These are phyloP conservation scores for Neohortaea acidophila DNA, from an alignment of 495 filamentous ascomycete species.

Conservation along the genomic window DNA sequence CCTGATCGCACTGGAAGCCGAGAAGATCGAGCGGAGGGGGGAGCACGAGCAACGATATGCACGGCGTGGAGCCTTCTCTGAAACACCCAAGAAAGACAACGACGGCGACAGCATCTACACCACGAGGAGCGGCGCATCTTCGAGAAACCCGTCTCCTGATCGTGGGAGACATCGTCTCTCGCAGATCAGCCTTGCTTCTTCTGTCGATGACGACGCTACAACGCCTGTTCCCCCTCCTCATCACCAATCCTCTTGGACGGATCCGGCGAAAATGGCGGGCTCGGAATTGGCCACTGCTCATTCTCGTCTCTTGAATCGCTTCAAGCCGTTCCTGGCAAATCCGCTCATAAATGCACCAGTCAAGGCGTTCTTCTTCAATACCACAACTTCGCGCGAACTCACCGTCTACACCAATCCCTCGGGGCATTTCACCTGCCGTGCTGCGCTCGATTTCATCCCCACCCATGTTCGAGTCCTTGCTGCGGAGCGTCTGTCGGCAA, in stretches of 20 bases:
- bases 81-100: constrained; percentile 24
- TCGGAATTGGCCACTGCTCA: constrained; percentile 69
- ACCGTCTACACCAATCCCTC: constrained; percentile 68
- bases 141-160: constrained; percentile 7
- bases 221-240: constrained; percentile 23
- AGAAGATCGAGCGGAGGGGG: constrained; percentile 54
- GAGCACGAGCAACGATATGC: constrained; percentile 55
- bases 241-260: constrained; percentile 35
- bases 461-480: constrained; percentile 78
- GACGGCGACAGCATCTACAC: constrained; percentile 21
- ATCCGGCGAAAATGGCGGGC: constrained; percentile 43
- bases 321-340: constrained; percentile 76
- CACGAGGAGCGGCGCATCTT: background rate
- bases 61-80: constrained; percentile 46
- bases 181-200: constrained; percentile 20
- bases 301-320: constrained; percentile 65
- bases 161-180: constrained; percentile 6
- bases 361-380: constrained; percentile 87
- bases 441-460: constrained; percentile 72
- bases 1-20: constrained; percentile 53
- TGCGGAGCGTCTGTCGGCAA: constrained; percentile 67
- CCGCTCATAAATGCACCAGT: constrained; percentile 59
- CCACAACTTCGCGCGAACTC: constrained; percentile 56
- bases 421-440: constrained; percentile 70
- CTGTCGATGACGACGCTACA: constrained; percentile 9